phyloP scores from a whole-genome alignment of 768 basidiomycete genomes.

The Hygrocybe coccinea region DNA sequence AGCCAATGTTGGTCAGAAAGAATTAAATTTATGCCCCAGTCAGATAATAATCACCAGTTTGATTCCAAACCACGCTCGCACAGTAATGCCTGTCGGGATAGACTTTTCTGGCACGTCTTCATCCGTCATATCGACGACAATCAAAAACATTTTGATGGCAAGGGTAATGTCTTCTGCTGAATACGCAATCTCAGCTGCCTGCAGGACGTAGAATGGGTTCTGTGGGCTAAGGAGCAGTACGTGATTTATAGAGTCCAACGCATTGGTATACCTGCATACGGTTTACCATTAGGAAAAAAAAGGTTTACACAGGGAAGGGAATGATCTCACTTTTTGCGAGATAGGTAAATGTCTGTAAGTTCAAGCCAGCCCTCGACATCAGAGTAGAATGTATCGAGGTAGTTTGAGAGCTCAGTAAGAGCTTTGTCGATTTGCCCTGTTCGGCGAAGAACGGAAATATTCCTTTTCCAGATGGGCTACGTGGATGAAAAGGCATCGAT shows the following conservation, averaged over 20 bases:
- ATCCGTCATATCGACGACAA: slow-evolving; percentile 72
- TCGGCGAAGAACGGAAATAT: slow-evolving; percentile 64
- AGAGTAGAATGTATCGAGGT: slow-evolving; percentile 83
- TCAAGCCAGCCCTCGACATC: slow-evolving; percentile 88
- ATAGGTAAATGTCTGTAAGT: slow-evolving; percentile 73
- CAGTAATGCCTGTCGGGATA: slow-evolving; percentile 49
- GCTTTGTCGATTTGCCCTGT: slow-evolving; percentile 60
- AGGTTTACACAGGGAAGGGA: neutral
- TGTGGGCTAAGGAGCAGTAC: slow-evolving; percentile 78
- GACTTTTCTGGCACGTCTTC: slow-evolving; percentile 38
- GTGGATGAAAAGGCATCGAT: neutral
- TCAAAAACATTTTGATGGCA: slow-evolving; percentile 74
- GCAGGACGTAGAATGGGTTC: slow-evolving; percentile 80
- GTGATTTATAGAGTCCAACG: slow-evolving; percentile 76
- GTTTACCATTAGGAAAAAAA: neutral
- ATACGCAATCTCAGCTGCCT: slow-evolving; percentile 84
- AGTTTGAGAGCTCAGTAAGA: slow-evolving; percentile 63
- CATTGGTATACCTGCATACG: slow-evolving; percentile 55
- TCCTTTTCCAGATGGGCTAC: slow-evolving; percentile 76
- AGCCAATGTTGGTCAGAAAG: neutral
- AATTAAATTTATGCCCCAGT: slow-evolving; percentile 8
- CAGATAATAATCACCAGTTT: slow-evolving; percentile 59
- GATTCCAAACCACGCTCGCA: slow-evolving; percentile 80
- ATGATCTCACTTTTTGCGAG: slow-evolving; percentile 62
- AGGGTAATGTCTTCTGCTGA: slow-evolving; percentile 70